Percentiles rank a stretch among this genome's conserved stretches.
Evolutionary conservation across 1,284 basidiomycete species (phyloP).

Genomic region (Trametes pubescens): DNA sequence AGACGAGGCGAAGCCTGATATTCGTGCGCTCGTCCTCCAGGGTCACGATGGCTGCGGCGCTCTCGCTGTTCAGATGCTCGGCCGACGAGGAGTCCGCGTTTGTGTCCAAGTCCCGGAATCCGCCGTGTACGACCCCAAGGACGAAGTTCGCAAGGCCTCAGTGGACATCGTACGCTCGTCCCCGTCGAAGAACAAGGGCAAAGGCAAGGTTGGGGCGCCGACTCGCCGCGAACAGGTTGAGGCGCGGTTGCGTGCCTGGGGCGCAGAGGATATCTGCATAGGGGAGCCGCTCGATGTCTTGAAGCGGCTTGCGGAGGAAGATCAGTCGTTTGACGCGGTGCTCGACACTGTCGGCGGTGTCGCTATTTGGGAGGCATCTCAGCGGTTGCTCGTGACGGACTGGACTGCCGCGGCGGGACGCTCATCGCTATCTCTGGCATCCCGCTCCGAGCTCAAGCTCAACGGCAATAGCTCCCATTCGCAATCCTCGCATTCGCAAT

Average conservation of each 20-base stretch:
- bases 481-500: constrained; percentile 22
- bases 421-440: constrained; percentile 30
- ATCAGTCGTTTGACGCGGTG: constrained; percentile 77
- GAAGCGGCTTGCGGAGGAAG: constrained; percentile 59
- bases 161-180: constrained; percentile 20
- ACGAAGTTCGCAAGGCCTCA: constrained; percentile 28
- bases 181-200: constrained; percentile 27
- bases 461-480: constrained; percentile 19
- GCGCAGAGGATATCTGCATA: constrained; percentile 71
- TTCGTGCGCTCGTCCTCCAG: constrained; percentile 70
- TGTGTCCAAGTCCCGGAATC: constrained; percentile 70
- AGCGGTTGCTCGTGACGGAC: constrained; percentile 57
- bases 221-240: constrained; percentile 51
- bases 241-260: constrained; percentile 65
- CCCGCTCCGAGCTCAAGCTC: constrained; percentile 22
- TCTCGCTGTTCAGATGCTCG: constrained; percentile 79
- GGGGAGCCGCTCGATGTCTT: constrained; percentile 64
- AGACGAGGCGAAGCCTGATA: constrained; percentile 16
- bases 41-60: constrained; percentile 83
- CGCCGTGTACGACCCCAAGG: constrained; percentile 36
- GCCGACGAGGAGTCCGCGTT: constrained; percentile 67
- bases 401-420: constrained; percentile 29
- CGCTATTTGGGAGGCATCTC: constrained; percentile 76
- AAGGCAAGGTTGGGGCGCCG: constrained; percentile 18
- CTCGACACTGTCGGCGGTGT: constrained; percentile 84